phyloP scores from a whole-genome alignment of 192 early-diverging fungal genomes.

The Mortierella antarctica region DNA sequence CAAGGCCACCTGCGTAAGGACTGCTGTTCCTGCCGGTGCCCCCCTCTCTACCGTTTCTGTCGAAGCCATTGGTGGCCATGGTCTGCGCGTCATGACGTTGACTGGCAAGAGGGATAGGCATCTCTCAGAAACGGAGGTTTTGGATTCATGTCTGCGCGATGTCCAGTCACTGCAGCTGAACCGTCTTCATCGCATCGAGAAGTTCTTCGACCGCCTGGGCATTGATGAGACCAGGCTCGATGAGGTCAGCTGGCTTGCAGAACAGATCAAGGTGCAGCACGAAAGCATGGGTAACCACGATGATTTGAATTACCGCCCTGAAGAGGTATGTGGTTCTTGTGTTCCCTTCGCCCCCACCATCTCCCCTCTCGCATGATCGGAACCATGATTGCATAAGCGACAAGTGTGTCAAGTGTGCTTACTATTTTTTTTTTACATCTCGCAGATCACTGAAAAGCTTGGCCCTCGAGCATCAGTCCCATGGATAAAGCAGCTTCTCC shows the following conservation, averaged over 20 bases:
- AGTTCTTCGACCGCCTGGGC: slow-evolving; percentile 40
- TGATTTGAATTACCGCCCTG: slow-evolving; percentile 5
- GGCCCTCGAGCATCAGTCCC: slow-evolving; percentile 16
- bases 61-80: slow-evolving; percentile 29
- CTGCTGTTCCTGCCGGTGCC: slow-evolving; percentile 27
- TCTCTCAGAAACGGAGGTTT: slow-evolving; percentile 36
- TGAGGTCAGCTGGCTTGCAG: slow-evolving; percentile 37
- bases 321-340: slow-evolving; percentile 22
- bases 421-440: neutral
- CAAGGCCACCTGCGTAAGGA: slow-evolving; percentile 41
- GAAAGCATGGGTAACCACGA: neutral
- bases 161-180: slow-evolving; percentile 28
- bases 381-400: neutral
- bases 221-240: slow-evolving; percentile 47
- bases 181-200: slow-evolving; percentile 38
- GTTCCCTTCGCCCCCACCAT: no score
- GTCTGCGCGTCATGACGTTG: slow-evolving; percentile 15
- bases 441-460: slow-evolving; percentile 28
- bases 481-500: slow-evolving; percentile 43
- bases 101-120: slow-evolving; percentile 32
- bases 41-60: slow-evolving; percentile 38
- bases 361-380: neutral
- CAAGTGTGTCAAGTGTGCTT: neutral
- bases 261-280: slow-evolving; percentile 28
- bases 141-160: slow-evolving; percentile 45